phyloP scores from a whole-genome alignment of 495 filamentous ascomycete genomes.

The Penicillium malachiteum region DNA sequence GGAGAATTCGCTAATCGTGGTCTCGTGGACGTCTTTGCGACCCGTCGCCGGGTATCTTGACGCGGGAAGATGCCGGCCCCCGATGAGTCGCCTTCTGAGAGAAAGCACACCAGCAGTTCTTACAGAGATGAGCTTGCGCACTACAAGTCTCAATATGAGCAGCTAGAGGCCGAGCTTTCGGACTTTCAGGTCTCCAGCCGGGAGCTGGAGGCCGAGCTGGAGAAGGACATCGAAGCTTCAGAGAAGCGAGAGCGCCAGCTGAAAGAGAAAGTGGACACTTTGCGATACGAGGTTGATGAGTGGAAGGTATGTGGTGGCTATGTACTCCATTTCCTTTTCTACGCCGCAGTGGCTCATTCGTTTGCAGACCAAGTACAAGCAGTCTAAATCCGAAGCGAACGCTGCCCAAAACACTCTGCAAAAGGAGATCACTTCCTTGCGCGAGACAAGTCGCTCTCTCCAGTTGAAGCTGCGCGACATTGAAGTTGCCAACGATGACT shows the following conservation, averaged over 20 bases:
- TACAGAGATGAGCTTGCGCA: conserved; percentile 76
- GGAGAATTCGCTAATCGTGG: conserved; percentile 10
- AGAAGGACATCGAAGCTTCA: conserved; percentile 93
- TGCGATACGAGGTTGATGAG: conserved; percentile 90
- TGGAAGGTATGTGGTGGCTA: conserved; percentile 72
- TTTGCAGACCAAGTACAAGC: conserved; percentile 87
- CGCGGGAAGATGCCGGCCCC: conserved; percentile 51
- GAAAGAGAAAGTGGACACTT: conserved; percentile 78
- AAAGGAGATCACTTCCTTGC: conserved; percentile 90
- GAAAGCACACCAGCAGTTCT: conserved; percentile 55
- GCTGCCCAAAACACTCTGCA: conserved; percentile 80
- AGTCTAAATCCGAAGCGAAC: conserved; percentile 84
- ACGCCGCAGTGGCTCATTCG: conserved; percentile 2
- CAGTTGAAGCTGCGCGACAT: conserved; percentile 86
- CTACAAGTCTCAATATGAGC: conserved; percentile 95
- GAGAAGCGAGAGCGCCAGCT: conserved; percentile 87
- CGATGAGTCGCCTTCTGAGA: conserved; percentile 64
- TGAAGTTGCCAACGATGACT: conserved; percentile 97
- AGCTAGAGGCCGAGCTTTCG: conserved; percentile 83
- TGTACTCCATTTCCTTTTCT: not conserved
- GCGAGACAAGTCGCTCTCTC: conserved; percentile 77
- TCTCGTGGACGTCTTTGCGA: conserved; percentile 20
- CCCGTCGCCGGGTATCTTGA: conserved; percentile 33
- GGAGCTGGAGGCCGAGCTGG: conserved; percentile 90
- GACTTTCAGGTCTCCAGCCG: conserved; percentile 94